Conservation (phyloP, 495 filamentous ascomycete genomes). For the Emericellopsis terricola region DNA sequence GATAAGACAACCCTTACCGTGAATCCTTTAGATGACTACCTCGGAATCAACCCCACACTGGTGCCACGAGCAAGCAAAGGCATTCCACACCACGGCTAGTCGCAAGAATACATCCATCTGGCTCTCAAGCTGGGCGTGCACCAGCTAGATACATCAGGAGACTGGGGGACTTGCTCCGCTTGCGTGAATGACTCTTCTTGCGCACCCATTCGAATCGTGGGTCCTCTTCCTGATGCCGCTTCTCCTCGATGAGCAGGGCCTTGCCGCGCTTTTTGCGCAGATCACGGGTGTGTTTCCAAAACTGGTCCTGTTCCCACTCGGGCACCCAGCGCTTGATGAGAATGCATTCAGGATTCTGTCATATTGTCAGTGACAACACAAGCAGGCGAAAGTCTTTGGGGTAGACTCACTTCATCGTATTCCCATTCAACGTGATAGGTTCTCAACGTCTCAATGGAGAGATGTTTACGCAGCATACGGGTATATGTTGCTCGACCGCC, state of each 20-base stretch:
- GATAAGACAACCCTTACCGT: no score
- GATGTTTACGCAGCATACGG: constrained; percentile 34
- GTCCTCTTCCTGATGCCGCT: constrained; percentile 26
- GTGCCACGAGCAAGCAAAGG: no score
- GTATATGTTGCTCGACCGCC: constrained; percentile 30
- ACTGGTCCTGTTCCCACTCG: constrained; percentile 50
- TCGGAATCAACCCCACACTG: no score
- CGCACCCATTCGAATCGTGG: constrained; percentile 38
- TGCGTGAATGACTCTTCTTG: constrained; percentile 31
- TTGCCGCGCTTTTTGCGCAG: constrained; percentile 32
- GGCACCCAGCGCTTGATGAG: constrained; percentile 62
- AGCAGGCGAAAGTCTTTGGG: neutral
- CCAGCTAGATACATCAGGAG: constrained; percentile 30
- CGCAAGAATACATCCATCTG: no score
- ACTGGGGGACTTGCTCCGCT: constrained; percentile 26
- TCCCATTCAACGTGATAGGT: constrained; percentile 32
- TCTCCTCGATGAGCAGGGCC: constrained; percentile 15
- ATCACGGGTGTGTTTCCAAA: constrained; percentile 53
- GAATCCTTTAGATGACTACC: no score
- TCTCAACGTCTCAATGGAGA: constrained; percentile 36
- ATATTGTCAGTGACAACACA: constrained; percentile 9
- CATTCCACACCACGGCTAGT: no score
- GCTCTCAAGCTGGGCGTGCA: constrained; percentile 17
- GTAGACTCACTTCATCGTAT: constrained; percentile 25
- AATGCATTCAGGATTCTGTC: constrained; percentile 47